Evolutionary conservation across 305 asterid genomes (phyloP).

Genomic region (Lippia alba): DNA sequence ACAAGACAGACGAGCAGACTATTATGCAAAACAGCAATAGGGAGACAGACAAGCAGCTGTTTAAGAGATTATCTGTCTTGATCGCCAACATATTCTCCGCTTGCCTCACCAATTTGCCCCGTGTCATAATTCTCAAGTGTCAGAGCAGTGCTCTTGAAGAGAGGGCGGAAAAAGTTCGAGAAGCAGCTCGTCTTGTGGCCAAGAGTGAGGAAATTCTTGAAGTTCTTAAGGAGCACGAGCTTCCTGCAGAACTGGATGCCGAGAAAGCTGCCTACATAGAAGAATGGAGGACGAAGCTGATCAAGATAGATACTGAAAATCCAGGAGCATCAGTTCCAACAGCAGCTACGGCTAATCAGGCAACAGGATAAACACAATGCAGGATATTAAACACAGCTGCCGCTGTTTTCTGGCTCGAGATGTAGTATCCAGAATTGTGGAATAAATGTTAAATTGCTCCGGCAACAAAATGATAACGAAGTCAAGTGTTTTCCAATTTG

Average conservation of each 20-base stretch:
- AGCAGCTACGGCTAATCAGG: not conserved
- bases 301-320: not conserved
- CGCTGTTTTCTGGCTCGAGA: too few species aligned
- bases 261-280: constrained; percentile 26
- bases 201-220: constrained; percentile 34
- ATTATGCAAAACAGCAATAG: not conserved
- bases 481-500: too few species aligned
- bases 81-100: constrained; percentile 35
- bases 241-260: not conserved
- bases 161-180: constrained; percentile 29
- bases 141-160: constrained; percentile 22
- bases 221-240: constrained; percentile 19
- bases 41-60: constrained; percentile 21
- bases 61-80: constrained; percentile 21
- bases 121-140: constrained; percentile 28
- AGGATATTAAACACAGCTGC: too few species aligned
- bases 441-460: too few species aligned
- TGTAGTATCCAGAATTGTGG: too few species aligned
- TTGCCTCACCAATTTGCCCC: constrained; percentile 31
- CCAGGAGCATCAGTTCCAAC: not conserved
- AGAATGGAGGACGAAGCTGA: constrained; percentile 21
- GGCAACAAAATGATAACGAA: too few species aligned
- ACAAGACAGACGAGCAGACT: constrained; percentile 13
- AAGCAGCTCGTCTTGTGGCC: constrained; percentile 26
- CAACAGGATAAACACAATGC: too few species aligned